Conservation (phyloP, 2,329 filamentous ascomycete species). For the Pyrenophora tritici-repentis region DNA sequence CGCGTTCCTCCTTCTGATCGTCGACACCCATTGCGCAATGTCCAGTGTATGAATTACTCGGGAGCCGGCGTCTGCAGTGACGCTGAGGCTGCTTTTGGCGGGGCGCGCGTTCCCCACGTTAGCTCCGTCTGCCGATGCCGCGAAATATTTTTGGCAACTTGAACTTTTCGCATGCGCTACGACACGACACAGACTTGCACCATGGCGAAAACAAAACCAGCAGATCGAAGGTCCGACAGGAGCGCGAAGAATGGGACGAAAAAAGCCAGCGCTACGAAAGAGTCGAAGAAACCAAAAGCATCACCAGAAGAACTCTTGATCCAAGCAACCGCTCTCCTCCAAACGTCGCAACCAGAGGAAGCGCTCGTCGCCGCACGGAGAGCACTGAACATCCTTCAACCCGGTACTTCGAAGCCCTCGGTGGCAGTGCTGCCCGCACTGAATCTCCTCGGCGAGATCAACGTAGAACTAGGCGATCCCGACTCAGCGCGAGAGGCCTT, state of each 20-base stretch:
- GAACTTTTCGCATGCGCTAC: slow-evolving; percentile 1
- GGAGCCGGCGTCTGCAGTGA: slow-evolving; percentile 11
- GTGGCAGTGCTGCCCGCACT: slow-evolving; percentile 66
- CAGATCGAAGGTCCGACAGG: slow-evolving; percentile 49
- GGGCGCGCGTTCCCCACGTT: slow-evolving; percentile 32
- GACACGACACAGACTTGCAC: background rate
- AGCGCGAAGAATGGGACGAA: slow-evolving; percentile 42
- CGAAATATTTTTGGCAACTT: slow-evolving; percentile 28
- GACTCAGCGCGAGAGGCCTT: slow-evolving; percentile 76
- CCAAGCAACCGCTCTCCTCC: slow-evolving; percentile 61
- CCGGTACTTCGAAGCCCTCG: slow-evolving; percentile 40
- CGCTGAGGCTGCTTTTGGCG: slow-evolving; percentile 25
- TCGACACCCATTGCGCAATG: slow-evolving; percentile 60
- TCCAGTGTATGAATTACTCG: slow-evolving; percentile 10
- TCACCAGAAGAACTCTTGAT: slow-evolving; percentile 61
- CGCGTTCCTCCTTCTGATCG: slow-evolving; percentile 93
- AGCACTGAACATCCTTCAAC: slow-evolving; percentile 57
- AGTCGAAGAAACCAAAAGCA: slow-evolving; percentile 55
- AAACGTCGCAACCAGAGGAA: slow-evolving; percentile 62
- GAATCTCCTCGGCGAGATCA: slow-evolving; percentile 79
- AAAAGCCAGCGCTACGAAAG: slow-evolving; percentile 22
- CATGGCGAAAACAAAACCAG: slow-evolving; percentile 60
- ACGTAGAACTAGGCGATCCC: slow-evolving; percentile 80
- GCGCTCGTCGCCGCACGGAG: slow-evolving; percentile 61
- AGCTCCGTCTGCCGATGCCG: slow-evolving; percentile 27